These are phyloP conservation scores for Myxozyma vanderwaltii DNA, from an alignment of 805 yeast species.

Conservation along the genomic window DNA sequence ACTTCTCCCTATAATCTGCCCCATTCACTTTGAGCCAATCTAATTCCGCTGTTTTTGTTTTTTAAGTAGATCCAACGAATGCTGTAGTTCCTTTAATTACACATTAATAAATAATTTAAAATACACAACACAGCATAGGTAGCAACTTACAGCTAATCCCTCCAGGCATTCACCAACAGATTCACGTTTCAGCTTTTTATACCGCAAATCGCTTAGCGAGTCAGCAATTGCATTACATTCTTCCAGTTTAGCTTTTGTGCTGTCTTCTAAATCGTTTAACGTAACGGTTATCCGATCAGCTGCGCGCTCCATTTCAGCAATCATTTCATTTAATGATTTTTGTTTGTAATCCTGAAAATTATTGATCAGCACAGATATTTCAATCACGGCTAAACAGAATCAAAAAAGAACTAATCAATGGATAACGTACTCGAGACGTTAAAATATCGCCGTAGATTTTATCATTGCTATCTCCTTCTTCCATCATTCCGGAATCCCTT, in stretches of 20 bases:
- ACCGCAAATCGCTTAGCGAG: constrained; percentile 29
- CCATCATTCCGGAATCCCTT: neutral
- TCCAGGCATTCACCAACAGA: constrained; percentile 9
- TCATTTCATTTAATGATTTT: constrained; percentile 13
- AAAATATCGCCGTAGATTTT: constrained; percentile 8
- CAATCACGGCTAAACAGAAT: too few relatives aligned
- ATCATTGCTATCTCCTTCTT: constrained; percentile 12
- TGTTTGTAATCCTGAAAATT: neutral
- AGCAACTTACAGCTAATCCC: neutral
- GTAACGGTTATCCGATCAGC: constrained; percentile 8
- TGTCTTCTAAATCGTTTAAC: constrained; percentile 7
- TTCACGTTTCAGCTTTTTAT: constrained; percentile 9
- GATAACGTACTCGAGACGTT: neutral
- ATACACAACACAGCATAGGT: too few relatives aligned
- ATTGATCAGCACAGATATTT: neutral
- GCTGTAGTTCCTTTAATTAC: neutral
- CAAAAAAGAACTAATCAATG: too few relatives aligned
- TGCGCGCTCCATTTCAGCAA: constrained; percentile 22
- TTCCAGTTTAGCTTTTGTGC: neutral
- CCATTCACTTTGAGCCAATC: neutral
- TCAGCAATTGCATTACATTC: constrained; percentile 14
- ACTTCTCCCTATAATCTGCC: neutral
- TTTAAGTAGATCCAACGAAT: neutral
- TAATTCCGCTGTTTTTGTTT: neutral
- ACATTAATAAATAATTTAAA: too few relatives aligned